Percentiles rank a stretch among this genome's conserved stretches.
These are phyloP conservation scores for Cinchona pubescens DNA, from an alignment of 257 asterid genomes.

Conservation along the genomic window DNA sequence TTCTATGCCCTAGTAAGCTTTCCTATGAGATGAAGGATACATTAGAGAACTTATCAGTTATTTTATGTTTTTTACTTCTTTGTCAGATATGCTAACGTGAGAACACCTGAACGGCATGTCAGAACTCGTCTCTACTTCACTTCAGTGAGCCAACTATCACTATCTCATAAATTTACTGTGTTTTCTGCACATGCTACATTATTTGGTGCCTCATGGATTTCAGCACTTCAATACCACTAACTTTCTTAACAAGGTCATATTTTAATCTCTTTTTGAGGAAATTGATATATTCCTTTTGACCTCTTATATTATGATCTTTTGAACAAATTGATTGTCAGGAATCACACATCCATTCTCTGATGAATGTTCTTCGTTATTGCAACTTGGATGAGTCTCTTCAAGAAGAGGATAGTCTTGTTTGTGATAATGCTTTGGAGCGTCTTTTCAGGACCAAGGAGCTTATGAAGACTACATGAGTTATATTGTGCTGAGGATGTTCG, in stretches of 20 bases:
- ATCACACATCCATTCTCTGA: conserved; percentile 94
- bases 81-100: conserved; percentile 79
- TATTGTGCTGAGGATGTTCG: conserved; percentile 87
- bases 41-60: not conserved
- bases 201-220: not conserved
- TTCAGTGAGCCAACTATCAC: conserved; percentile 54
- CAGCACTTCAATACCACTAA: not conserved
- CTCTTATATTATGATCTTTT: not conserved
- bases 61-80: conserved; percentile 20
- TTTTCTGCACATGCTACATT: not conserved
- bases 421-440: conserved; percentile 81
- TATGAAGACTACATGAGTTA: conserved; percentile 97
- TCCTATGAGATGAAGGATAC: not conserved
- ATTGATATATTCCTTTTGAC: not conserved
- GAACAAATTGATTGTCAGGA: conserved; percentile 51
- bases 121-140: conserved; percentile 90
- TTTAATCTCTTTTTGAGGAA: conserved; percentile 6
- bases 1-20: not conserved
- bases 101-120: conserved; percentile 87
- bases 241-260: not conserved
- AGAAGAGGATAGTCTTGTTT: conserved; percentile 82
- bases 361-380: conserved; percentile 98
- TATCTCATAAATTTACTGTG: conserved; percentile 2
- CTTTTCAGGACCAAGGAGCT: conserved; percentile 80
- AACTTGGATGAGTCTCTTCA: conserved; percentile 88